These are phyloP conservation scores for Globisporangium paddicum DNA, from an alignment of 352 stramenopile species.

Conservation along the genomic window DNA sequence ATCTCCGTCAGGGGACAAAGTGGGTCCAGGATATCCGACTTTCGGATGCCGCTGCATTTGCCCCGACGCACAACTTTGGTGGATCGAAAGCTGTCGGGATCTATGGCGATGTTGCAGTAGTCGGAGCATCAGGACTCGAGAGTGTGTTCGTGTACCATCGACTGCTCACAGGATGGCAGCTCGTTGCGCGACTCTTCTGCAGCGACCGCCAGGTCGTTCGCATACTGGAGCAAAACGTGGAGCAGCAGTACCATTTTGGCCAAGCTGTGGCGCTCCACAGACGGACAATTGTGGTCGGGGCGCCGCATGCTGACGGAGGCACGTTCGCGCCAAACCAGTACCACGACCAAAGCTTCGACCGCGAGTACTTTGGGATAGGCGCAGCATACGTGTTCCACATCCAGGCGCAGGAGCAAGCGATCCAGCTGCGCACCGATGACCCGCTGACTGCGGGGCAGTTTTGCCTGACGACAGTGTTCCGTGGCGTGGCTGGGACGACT, in stretches of 20 bases:
- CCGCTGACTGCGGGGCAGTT: conserved; percentile 72
- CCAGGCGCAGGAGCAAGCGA: conserved; percentile 65
- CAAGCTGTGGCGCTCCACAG: conserved; percentile 72
- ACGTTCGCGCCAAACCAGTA: conserved; percentile 48
- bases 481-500: conserved; percentile 56
- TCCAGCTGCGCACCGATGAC: conserved; percentile 52
- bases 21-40: conserved; percentile 53
- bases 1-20: conserved; percentile 19
- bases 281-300: conserved; percentile 87
- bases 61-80: conserved; percentile 62
- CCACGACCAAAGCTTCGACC: conserved; percentile 52
- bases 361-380: conserved; percentile 57
- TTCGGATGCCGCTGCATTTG: conserved; percentile 27
- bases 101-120: conserved; percentile 82
- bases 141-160: conserved; percentile 74
- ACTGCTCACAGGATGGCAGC: conserved; percentile 36
- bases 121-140: conserved; percentile 79
- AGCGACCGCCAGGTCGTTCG: conserved; percentile 80
- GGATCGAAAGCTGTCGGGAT: conserved; percentile 68
- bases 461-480: conserved; percentile 56
- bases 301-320: conserved; percentile 82
- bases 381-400: conserved; percentile 75
- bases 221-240: conserved; percentile 67
- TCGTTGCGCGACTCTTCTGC: conserved; percentile 50
- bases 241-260: conserved; percentile 89